Evolutionary conservation across 495 filamentous ascomycete genomes (phyloP), one percentile per base, ranked within the genome.

Genomic region (Talaromyces wortmannii): DNA sequence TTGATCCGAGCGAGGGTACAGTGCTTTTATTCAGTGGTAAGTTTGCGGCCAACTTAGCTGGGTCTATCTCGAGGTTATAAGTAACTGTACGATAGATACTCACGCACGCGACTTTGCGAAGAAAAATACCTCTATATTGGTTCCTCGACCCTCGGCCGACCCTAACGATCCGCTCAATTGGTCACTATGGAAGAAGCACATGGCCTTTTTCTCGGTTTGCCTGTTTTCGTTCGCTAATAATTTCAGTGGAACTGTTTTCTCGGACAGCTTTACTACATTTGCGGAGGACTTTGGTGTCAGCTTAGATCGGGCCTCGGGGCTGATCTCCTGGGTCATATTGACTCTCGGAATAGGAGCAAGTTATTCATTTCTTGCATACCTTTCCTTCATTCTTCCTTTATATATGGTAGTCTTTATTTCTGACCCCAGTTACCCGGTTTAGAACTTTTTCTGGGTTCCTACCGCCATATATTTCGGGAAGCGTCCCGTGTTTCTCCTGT

Each of bases 141-240:
- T 60, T 31, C 60, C 60, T 13, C 60, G 57, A 29, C 60, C 58
- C 6, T 50, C 48, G 11, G 32, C 50, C 6, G 60, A 62, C 40
- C 58, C 58, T 48, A 53, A 57, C n/a, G 58, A 62, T 43, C 60
- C 60, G 17, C 36, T 60, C 6, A 60, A 60, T 31, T 62, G 60
- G 60, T 56, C 46, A 8, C 50, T 2, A n/a, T 45, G 50, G 11
- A 56, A 53, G 18, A 62, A 60, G 52, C 23, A 49, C 31, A 31
- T 46, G n/a, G 53, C 53, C 5, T 40, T 55, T 44, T 47, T 47
- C 45, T 47, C 53, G 13, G 8, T 13, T 1, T 40, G 36, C 13
- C 36, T 40, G 8, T 40, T 40, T 40, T 8, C 36, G 8, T 10
- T 40, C 8, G 8, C 13, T 13, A 40, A 40, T 13, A 40, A 40